A percentile compares a stretch with the other conserved stretches of the same genome.
These are phyloP conservation scores for Betula pendula DNA, from an alignment of 306 rosid genomes.

Conservation along the genomic window DNA sequence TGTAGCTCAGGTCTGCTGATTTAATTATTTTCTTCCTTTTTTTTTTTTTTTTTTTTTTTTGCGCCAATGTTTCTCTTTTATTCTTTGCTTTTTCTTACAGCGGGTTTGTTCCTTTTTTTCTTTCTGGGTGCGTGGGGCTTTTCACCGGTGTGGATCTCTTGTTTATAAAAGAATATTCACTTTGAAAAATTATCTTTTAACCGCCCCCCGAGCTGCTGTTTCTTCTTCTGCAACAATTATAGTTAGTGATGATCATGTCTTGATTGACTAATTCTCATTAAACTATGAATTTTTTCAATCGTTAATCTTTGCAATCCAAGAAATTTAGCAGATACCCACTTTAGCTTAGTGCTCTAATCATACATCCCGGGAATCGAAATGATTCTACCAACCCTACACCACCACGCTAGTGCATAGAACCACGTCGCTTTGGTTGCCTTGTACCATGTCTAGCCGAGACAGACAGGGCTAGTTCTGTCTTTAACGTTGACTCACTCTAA, in stretches of 20 bases:
- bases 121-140: background rate
- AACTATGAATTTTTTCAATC: background rate
- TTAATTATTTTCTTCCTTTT: background rate
- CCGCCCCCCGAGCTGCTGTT: background rate
- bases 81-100: background rate
- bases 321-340: conserved; percentile 10
- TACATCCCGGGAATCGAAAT: background rate
- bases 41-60: background rate
- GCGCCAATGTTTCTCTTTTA: background rate
- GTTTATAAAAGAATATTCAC: background rate
- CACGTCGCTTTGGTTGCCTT: background rate
- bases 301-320: background rate
- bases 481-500: too few relatives aligned
- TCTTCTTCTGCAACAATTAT: too few relatives aligned
- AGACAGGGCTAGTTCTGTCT: background rate
- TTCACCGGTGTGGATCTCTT: background rate
- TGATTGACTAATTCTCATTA: background rate
- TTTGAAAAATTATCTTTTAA: background rate
- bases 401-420: background rate
- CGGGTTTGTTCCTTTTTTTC: background rate
- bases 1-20: conserved; percentile 75
- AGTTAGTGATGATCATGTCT: background rate
- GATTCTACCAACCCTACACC: background rate
- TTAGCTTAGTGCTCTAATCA: conserved; percentile 4
- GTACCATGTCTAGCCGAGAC: background rate